Base-by-base conservation (phyloP, 306 rosid species). In the Luffa acutangula region DNA sequence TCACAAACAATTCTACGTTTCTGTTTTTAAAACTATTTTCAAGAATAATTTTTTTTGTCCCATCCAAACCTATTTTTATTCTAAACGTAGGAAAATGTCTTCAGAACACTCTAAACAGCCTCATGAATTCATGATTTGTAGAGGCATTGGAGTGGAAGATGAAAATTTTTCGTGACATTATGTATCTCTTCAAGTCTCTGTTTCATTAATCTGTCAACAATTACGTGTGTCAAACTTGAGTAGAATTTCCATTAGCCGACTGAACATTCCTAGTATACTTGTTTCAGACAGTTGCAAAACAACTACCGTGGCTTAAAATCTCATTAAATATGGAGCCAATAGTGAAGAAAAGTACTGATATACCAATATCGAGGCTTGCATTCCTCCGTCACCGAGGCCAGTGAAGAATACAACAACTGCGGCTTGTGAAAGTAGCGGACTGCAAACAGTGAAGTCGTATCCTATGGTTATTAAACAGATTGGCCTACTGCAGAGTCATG, bases 371-470 rank as follows among this genome's bases (percentile, higher is more conserved):
- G 91, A 77, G 82, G 87, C 88, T 81, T 81, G 83, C 78, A 90
- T 12, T 6, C 97, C 98, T 2, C 97, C 93, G 2, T 91, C 98
- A 12, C 90, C 89, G 41, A 95, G 92, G 78, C 96, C 87, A 56
- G 85, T 84, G 82, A 95, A 91, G 87, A 95, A 89, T 56, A 82
- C 81, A 80, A 95, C 90, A 57, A 81, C 69, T 58, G 91, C 93
- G 56, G 91, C 93, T 87, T 88, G 90, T 77, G 93, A 89, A 86
- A 93, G 87, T 78, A 90, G 87, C 79, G 85, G 85, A 63, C 98
- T 91, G 96, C 86, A 86, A 77, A 66, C 76, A 56, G n/a, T 49
- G 48, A 63, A 15, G 43, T 34, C 62, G 34, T 64, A 64, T 36
- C 51, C 52, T 9, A 43, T 43, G 0, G 54, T 70, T 70, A 43